A percentile compares a stretch with the other conserved stretches of the same genome.
Conservation (phyloP, 495 filamentous ascomycete genomes). For the Gamarada debralockiae region DNA sequence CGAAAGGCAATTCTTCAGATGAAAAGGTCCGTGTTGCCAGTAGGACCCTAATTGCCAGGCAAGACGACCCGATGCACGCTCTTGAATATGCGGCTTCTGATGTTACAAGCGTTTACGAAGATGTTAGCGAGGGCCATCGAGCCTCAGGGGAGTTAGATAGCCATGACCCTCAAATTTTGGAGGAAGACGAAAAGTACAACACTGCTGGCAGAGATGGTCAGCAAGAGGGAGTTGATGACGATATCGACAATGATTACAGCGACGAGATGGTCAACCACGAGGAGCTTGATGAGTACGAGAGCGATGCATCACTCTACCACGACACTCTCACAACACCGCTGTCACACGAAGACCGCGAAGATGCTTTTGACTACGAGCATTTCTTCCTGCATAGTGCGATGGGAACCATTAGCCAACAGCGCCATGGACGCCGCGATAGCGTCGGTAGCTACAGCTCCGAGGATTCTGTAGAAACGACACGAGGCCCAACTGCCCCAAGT, state of each 20-base stretch:
- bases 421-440: constrained; percentile 45
- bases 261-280: constrained; percentile 22
- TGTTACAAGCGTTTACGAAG: constrained; percentile 53
- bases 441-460: constrained; percentile 56
- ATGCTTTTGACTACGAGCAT: constrained; percentile 96
- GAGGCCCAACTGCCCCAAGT: constrained; percentile 35
- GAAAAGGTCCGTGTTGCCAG: not conserved
- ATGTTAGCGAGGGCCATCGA: constrained; percentile 45
- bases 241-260: constrained; percentile 18
- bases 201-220: constrained; percentile 9
- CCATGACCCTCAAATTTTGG: constrained; percentile 1
- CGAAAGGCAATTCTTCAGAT: constrained; percentile 25
- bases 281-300: constrained; percentile 24
- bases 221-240: not conserved
- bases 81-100: constrained; percentile 32
- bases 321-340: constrained; percentile 48
- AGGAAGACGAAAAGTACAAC: constrained; percentile 4
- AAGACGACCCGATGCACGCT: not conserved
- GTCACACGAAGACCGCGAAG: constrained; percentile 88
- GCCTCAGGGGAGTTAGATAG: not conserved
- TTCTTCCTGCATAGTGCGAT: constrained; percentile 91
- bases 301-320: constrained; percentile 50
- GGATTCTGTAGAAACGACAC: constrained; percentile 74
- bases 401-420: constrained; percentile 57
- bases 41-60: not conserved